Conservation (phyloP, 768 basidiomycete genomes). For the Mycena pura region DNA sequence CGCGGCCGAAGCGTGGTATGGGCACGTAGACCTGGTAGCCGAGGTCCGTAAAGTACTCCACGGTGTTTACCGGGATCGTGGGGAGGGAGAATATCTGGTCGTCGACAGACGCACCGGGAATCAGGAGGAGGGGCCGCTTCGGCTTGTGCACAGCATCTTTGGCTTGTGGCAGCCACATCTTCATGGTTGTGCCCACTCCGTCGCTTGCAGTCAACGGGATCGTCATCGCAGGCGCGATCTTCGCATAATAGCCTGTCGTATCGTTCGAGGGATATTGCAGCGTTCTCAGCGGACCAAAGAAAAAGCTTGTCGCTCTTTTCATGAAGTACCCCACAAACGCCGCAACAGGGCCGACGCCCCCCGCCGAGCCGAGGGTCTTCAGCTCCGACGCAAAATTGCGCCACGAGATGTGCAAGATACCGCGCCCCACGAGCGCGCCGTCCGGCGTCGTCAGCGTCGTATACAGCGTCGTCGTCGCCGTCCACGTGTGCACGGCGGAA, state of each 20-base stretch:
- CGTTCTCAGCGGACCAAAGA: conserved; percentile 13
- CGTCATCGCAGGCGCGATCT: neutral
- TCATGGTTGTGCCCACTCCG: conserved; percentile 19
- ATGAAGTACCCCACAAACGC: conserved; percentile 21
- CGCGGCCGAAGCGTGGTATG: conserved; percentile 13
- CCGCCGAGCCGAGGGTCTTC: conserved; percentile 9
- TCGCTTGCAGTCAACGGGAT: conserved; percentile 17
- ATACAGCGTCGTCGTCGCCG: conserved; percentile 25
- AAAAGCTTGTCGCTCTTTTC: neutral
- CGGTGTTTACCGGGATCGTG: conserved; percentile 23
- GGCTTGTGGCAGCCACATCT: conserved; percentile 18
- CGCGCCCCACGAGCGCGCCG: conserved; percentile 20
- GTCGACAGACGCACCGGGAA: conserved; percentile 30
- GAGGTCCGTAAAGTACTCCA: conserved; percentile 23
- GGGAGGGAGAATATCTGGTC: conserved; percentile 27
- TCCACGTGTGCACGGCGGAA: conserved; percentile 17
- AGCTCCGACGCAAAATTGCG: conserved; percentile 21
- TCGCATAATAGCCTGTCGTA: conserved; percentile 17
- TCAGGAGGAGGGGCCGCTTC: conserved; percentile 20
- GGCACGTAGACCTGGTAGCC: conserved; percentile 21
- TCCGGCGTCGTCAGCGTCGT: conserved; percentile 18
- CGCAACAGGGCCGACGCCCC: neutral
- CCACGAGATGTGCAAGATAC: conserved; percentile 12
- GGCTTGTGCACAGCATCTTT: neutral
- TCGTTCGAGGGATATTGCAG: conserved; percentile 13